phyloP scores from a whole-genome alignment of 2,329 filamentous ascomycete genomes.

The Exophiala dermatitidis region DNA sequence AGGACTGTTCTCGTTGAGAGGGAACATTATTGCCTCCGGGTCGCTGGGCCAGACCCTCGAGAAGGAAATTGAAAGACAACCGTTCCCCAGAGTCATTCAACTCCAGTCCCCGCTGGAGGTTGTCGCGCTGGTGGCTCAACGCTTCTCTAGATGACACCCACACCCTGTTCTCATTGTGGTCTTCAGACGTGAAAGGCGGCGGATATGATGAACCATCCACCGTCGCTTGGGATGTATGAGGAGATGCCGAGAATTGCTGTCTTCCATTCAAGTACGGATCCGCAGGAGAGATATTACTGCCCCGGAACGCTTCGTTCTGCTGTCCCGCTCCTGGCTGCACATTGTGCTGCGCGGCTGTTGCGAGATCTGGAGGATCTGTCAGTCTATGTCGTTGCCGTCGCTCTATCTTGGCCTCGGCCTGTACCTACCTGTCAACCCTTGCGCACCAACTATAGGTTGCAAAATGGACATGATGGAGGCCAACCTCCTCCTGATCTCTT shows the following conservation, averaged over 20 bases:
- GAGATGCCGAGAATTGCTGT: conserved; percentile 30
- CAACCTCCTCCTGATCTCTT: conserved; percentile 64
- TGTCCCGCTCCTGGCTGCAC: conserved; percentile 17
- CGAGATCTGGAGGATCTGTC: conserved; percentile 15
- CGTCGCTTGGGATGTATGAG: conserved; percentile 20
- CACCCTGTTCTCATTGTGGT: conserved; percentile 6
- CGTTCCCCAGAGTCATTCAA: conserved; percentile 54
- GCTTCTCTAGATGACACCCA: conserved; percentile 28
- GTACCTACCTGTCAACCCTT: conserved; percentile 39
- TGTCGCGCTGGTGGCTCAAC: conserved; percentile 40
- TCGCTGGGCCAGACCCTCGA: conserved; percentile 54
- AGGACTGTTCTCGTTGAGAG: conserved; percentile 1
- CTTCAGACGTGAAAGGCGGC: conserved; percentile 8
- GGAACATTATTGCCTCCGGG: conserved; percentile 36
- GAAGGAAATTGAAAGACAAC: conserved; percentile 65
- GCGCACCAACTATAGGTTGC: conserved; percentile 37
- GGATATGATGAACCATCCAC: conserved; percentile 9
- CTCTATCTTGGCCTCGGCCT: conserved; percentile 5
- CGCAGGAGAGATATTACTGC: conserved; percentile 2
- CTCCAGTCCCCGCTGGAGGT: conserved; percentile 44
- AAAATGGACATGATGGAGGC: conserved; percentile 54
- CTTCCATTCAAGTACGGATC: conserved; percentile 30
- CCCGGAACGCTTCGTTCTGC: conserved; percentile 12
- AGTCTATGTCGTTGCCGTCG: background rate
- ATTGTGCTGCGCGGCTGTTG: conserved; percentile 24